Evolutionary conservation across 2,329 filamentous ascomycete species (phyloP), one percentile per base, ranked within the genome.

Genomic region (Lecanosticta acicola): DNA sequence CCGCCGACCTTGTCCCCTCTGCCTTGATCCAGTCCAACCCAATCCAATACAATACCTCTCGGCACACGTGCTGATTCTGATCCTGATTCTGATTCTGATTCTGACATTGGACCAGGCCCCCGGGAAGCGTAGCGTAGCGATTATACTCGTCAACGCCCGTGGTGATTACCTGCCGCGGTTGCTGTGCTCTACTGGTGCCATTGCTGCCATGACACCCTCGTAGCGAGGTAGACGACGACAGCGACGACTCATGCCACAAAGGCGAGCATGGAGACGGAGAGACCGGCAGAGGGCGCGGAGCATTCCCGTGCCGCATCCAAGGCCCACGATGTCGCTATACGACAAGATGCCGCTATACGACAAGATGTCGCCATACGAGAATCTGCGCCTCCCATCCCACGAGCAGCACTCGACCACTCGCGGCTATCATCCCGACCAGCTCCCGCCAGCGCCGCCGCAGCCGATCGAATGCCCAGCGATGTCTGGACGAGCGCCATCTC

Each of bases 401-500:
- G 50, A 38, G 29, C 45, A 4, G 7, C 24, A 29, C 37, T 45
- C 8, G 54, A 52, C n/a, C 49, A 52, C 36, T 11, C 24, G 11
- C 11, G 7, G 5, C 33, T 46, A 32, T 44, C 51, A 20, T 37
- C 34, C 32, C 42, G 42, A 7, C 47, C 49, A 16, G 18, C 41
- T 16, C 42, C 47, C 18, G 17, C 19, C 34, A 45, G 33, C 43
- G 45, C 43, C 18, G 36, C 44, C 24, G 5, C 24, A 5, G 33
- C 38, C 24, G 54, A 57, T n/a, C 48, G 50, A 13, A 21, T 43
- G 4, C 42, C 56, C 14, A 53, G 48, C 42, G 61, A 64, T 43
- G 53, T 58, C 32, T 66, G 62, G 63, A 52, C 59, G 32, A 68
- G 70, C 48, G 68, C 68, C 39, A 64, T 73, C 32, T 51, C 68